Evolutionary conservation across 345 rosid genomes (phyloP), one percentile per base, ranked within the genome.

Genomic region (Physaria fendleri): DNA sequence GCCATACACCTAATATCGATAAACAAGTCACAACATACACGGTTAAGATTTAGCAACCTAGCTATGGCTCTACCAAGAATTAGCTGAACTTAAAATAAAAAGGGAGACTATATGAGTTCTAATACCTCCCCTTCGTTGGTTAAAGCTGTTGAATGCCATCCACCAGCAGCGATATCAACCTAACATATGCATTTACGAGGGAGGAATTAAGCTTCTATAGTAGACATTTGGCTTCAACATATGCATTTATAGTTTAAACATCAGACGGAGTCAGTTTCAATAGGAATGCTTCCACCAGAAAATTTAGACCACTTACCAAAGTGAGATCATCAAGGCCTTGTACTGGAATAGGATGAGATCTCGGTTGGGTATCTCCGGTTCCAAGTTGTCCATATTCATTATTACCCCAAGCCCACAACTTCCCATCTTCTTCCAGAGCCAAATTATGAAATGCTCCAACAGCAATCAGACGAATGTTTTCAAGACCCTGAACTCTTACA

Each of bases 161-260:
- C 99, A 59, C 99, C 97, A 56, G 91, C 97, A 61, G 97, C 99
- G 59, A 94, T 94, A 78, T 90, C 99, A 81, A 90, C 93, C 99
- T 94, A 65, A 44, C 38, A 44, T 39, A 65, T 35, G 61, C 3
- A 12, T 55, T 18, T 10, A 20, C 4, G 17, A 46, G 3, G 55
- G 37, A 11, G n/a, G 8, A 12, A 45, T 2, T 17, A 55, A 55
- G 32, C 54, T 65, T 43, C 0, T 43, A 12, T 2, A 1, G 6
- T 27, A n/a, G 24, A 18, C 27, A 46, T 14, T 16, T 2, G 10
- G 41, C 41, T 50, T 13, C 40, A 13, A 40, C 16, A 39, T 1
- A 28, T 2, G 20, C 60, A 18, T 52, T 35, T 38, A 49, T 4
- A 51, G 49, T 18, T 8, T 4, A 37, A 6, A 32, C 4, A 43